phyloP scores from a whole-genome alignment of 1,284 basidiomycete species.

The Porogramme epimiltina region DNA sequence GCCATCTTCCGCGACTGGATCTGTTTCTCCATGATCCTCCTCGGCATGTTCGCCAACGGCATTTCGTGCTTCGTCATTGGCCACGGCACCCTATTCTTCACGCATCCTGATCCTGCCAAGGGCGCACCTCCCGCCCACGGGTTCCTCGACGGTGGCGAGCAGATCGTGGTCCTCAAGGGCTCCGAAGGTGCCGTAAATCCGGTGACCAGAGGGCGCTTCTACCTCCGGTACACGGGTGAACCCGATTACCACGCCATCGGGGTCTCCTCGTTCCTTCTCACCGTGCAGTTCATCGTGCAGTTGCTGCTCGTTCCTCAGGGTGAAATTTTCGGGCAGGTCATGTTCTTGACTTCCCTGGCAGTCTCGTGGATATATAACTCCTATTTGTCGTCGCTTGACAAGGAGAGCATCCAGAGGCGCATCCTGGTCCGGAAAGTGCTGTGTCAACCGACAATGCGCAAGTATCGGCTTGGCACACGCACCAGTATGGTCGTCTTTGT shows the following conservation, averaged over 20 bases:
- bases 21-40: constrained; percentile 19
- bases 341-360: constrained; percentile 16
- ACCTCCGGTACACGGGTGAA: constrained; percentile 9
- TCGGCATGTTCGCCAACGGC: constrained; percentile 17
- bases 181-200: constrained; percentile 13
- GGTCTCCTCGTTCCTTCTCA: constrained; percentile 13
- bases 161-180: constrained; percentile 14
- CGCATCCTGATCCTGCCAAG: constrained; percentile 4
- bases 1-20: constrained; percentile 15
- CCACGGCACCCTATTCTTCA: constrained; percentile 11
- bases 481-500: constrained; percentile 14
- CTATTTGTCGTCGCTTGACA: constrained; percentile 17
- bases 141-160: constrained; percentile 4
- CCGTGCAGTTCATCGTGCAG: constrained; percentile 17
- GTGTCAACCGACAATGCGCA: not conserved
- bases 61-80: constrained; percentile 14
- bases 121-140: constrained; percentile 14
- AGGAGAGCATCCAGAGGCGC: constrained; percentile 11
- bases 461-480: constrained; percentile 11
- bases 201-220: constrained; percentile 14
- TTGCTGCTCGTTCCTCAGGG: constrained; percentile 17
- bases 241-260: constrained; percentile 15
- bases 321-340: constrained; percentile 15
- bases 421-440: constrained; percentile 12
- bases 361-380: constrained; percentile 21